Evolutionary conservation across 352 stramenopile genomes (phyloP), one percentile per base, ranked within the genome.

Genomic region (Thalassiosira livingstoniorum): DNA sequence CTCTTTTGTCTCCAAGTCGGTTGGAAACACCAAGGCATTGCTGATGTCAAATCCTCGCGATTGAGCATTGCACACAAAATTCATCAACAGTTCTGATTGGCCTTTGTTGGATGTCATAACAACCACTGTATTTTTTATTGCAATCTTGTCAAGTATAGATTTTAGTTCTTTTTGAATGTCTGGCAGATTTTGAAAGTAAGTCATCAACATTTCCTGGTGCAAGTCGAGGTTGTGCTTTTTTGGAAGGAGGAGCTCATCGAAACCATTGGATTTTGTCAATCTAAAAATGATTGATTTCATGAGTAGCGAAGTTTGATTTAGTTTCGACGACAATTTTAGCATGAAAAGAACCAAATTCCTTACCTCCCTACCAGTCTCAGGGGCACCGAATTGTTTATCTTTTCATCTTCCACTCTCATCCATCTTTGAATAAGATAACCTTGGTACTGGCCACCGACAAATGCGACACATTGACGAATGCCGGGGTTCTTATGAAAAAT

Each of bases 21-120:
- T 94, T 2, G 90, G 87, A 78, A 96, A 94, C 0, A 96, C 71
- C 4, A 95, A 45, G 25, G 94, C 72, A 67, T 89, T 89, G 0
- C 74, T 76, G n/a, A 91, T 35, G 63, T 92, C 80, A 43, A 96
- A 73, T 34, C 85, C 75, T 57, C 75, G 67, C 2, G 78, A 55
- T 63, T 77, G 75, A 0, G 87, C 66, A 32, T 71, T 71, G 71
- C 90, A 95, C n/a, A 87, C 79, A 86, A 91, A 94, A 60, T 95
- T 95, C 37, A 90, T 74, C 5, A 95, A 81, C 3, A 95, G 62
- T 83, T 94, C 90, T 23, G 82, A 89, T 82, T 92, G 88, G 32
- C 88, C 92, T 67, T 85, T 82, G 60, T 95, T 95, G 3, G 80
- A 78, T 1, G 90, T 90, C 80, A 93, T 88, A 0, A 95, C 87